Conservation (phyloP, 371 early-diverging fungal species). For the Mortierella polycephala region DNA sequence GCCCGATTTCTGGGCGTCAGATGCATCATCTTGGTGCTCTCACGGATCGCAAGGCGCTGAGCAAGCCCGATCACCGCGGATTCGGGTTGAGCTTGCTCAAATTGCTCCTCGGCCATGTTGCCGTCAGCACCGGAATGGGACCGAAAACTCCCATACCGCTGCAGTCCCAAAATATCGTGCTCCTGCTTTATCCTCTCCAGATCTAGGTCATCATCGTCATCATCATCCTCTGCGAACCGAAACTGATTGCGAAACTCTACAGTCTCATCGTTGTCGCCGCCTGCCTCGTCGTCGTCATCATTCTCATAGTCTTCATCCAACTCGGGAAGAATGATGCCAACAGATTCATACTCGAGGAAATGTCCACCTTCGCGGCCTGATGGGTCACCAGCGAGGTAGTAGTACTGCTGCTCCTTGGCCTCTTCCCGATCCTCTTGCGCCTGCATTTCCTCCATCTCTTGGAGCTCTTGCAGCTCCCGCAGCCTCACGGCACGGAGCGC, state of each 20-base stretch:
- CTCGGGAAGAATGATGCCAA: too few species aligned
- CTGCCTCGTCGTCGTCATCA: too few species aligned
- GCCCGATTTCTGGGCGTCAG: slow-evolving; percentile 3
- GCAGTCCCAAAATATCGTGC: slow-evolving; percentile 16
- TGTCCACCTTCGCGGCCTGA: too few species aligned
- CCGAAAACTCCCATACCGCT: slow-evolving; percentile 17
- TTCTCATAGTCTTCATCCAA: too few species aligned
- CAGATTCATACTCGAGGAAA: too few species aligned
- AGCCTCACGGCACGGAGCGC: not conserved
- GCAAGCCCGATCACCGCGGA: too few species aligned
- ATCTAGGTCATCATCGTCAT: slow-evolving; percentile 1
- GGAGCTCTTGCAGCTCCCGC: slow-evolving; percentile 11
- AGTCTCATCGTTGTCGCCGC: too few species aligned
- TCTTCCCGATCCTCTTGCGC: not conserved
- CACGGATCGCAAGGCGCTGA: too few species aligned
- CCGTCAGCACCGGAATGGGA: not conserved
- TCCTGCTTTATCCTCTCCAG: slow-evolving; percentile 18
- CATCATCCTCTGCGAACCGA: slow-evolving; percentile 1
- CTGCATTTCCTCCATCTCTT: slow-evolving; percentile 1
- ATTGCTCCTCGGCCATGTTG: too few species aligned
- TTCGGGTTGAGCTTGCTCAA: not conserved
- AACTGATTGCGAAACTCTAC: not conserved
- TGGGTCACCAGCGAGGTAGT: not conserved
- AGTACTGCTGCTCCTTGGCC: not conserved
- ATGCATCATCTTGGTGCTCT: not conserved